phyloP scores from a whole-genome alignment of 345 rosid species.

The Alliaria petiolata region DNA sequence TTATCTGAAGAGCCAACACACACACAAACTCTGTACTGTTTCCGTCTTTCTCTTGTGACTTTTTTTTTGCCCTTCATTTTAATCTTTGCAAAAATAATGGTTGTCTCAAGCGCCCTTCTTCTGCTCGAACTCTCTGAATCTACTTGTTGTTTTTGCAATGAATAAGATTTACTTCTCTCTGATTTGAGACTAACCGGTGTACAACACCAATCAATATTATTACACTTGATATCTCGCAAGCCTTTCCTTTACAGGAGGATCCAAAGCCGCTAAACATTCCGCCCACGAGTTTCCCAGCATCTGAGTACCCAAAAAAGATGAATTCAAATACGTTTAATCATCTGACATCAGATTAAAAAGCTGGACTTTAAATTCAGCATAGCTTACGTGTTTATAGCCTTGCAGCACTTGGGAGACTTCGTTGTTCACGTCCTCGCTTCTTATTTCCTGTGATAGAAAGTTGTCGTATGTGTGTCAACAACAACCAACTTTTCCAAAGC shows the following conservation, averaged over 20 bases:
- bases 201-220: not conserved
- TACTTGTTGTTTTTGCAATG: conserved; percentile 13
- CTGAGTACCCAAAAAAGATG: conserved; percentile 41
- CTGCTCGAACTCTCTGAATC: conserved; percentile 17
- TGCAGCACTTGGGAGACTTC: conserved; percentile 89
- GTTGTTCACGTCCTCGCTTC: conserved; percentile 72
- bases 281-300: conserved; percentile 89
- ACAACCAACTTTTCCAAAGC: not conserved
- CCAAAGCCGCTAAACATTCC: conserved; percentile 78
- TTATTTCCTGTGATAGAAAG: conserved; percentile 58
- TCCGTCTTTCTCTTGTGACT: not conserved
- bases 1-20: conserved; percentile 18
- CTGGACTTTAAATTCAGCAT: not conserved
- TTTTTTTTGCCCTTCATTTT: conserved; percentile 10
- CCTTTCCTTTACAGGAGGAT: conserved; percentile 81
- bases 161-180: not conserved
- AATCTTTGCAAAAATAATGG: conserved; percentile 23
- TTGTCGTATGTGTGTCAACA: not conserved
- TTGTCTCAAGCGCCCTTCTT: conserved; percentile 10
- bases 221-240: conserved; percentile 77
- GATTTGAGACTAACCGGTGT: conserved; percentile 12
- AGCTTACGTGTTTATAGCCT: conserved; percentile 82
- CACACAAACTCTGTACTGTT: conserved; percentile 27
- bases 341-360: not conserved
- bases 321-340: not conserved